Evolutionary conservation across 2,329 filamentous ascomycete species (phyloP).

Genomic region (Trichoderma endophyticum): DNA sequence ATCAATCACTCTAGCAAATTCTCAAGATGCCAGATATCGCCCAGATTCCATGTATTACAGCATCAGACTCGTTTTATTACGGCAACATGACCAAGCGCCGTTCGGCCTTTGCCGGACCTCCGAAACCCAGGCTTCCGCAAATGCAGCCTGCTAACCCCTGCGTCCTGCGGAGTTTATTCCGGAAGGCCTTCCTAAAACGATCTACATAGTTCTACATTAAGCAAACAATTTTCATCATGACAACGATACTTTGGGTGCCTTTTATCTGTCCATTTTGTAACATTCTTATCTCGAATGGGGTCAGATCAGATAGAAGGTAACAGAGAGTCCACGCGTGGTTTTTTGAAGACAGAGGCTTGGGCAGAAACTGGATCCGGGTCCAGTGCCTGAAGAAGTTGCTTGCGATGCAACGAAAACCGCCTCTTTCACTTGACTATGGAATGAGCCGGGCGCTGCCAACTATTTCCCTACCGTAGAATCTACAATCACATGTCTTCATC

Average conservation of each 20-base stretch:
- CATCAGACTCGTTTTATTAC: not conserved
- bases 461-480: not conserved
- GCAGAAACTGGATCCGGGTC: not conserved
- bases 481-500: not conserved
- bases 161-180: not conserved
- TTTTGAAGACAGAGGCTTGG: not conserved
- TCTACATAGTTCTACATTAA: not conserved
- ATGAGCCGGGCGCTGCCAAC: not conserved
- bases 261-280: not conserved
- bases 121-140: not conserved
- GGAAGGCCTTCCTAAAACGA: not conserved
- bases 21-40: not conserved
- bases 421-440: not conserved
- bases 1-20: not conserved
- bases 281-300: not conserved
- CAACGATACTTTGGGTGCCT: not conserved
- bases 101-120: not conserved
- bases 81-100: not conserved
- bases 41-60: not conserved
- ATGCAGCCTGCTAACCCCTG: not conserved
- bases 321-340: not conserved
- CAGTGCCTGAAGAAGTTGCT: accelerated
- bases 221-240: not conserved
- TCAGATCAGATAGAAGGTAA: not conserved
- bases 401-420: not conserved